Evolutionary conservation across 2,329 filamentous ascomycete genomes (phyloP), one percentile per base, ranked within the genome.

Genomic region (Tolypocladium ophioglossoides): DNA sequence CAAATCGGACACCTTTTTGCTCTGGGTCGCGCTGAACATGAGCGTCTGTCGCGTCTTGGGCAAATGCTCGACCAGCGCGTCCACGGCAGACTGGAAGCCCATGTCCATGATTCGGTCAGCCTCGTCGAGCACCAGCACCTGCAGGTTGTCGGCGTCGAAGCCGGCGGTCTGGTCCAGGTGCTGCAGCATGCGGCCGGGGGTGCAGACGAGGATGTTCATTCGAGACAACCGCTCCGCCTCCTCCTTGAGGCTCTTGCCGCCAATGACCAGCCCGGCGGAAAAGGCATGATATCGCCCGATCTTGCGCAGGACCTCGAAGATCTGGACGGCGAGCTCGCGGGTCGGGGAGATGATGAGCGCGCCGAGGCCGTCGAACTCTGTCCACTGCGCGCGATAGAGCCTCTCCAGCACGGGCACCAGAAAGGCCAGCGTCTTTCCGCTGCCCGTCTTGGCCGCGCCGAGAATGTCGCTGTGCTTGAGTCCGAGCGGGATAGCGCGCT

Each of bases 141-240:
- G 89, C 59, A 99, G 70, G 67, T 95, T 94, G 67, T 94, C 87
- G 58, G 92, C 87, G 59, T 92, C 90, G 66, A 99, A 87, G 20
- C 86, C 84, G 0, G 90, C 89, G 0, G 92, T 97, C 74, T 96
- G 91, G 64, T 95, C 92, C 64, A 99, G 77, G 70, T 99, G 94
- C 71, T 99, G 94, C 62, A 97, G 74, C 79, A 99, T 95, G 38
- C 94, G 83, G 2, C 94, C 94, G 0, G 94, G 94, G 1, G 94
- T 99, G 65, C 91, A 95, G 11, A 99, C 90, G 30, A 99, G 74
- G 50, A 99, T 97, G 67, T 97, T 99, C 92, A 99, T 97, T 59
- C 90, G 83, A 3, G 83, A 82, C 56, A 99, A 68, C 37, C 91
- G 81, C 62, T 95, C 89, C 27, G 89, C 84, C 72, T 99, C 83